These are phyloP conservation scores for Trapa bicornis DNA, from an alignment of 345 rosid genomes.

Conservation along the genomic window DNA sequence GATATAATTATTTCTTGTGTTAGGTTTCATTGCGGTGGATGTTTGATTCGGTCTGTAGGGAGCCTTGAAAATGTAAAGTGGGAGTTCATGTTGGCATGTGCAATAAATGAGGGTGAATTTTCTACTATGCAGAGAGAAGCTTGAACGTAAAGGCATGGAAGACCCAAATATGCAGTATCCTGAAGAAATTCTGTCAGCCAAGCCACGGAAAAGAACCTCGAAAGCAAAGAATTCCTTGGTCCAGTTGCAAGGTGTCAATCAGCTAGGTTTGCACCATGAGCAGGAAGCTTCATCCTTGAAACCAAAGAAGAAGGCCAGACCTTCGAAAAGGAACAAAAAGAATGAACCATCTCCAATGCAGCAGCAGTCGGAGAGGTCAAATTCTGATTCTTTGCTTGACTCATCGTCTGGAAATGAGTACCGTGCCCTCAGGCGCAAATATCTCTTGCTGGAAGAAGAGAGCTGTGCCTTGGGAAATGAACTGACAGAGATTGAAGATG, in stretches of 20 bases:
- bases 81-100: background rate
- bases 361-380: constrained; percentile 39
- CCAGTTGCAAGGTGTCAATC: constrained; percentile 22
- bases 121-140: background rate
- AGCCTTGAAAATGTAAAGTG: background rate
- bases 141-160: constrained; percentile 25
- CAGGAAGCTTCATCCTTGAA: constrained; percentile 16
- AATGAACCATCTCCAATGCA: constrained; percentile 32
- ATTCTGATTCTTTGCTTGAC: constrained; percentile 57
- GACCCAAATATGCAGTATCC: constrained; percentile 33
- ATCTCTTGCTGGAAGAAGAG: constrained; percentile 69
- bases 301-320: constrained; percentile 26
- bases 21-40: no score
- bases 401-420: constrained; percentile 51
- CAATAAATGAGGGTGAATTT: background rate
- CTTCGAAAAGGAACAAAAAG: constrained; percentile 31
- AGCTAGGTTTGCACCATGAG: constrained; percentile 16
- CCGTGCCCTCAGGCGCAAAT: constrained; percentile 56
- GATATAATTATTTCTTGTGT: background rate
- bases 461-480: constrained; percentile 52
- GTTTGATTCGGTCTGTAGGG: no score
- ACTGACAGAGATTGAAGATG: constrained; percentile 47
- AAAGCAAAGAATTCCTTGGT: constrained; percentile 23
- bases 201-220: constrained; percentile 28
- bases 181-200: constrained; percentile 27